These are phyloP conservation scores for Juglanconis juglandina DNA, from an alignment of 2,329 filamentous ascomycete genomes.

Conservation along the genomic window DNA sequence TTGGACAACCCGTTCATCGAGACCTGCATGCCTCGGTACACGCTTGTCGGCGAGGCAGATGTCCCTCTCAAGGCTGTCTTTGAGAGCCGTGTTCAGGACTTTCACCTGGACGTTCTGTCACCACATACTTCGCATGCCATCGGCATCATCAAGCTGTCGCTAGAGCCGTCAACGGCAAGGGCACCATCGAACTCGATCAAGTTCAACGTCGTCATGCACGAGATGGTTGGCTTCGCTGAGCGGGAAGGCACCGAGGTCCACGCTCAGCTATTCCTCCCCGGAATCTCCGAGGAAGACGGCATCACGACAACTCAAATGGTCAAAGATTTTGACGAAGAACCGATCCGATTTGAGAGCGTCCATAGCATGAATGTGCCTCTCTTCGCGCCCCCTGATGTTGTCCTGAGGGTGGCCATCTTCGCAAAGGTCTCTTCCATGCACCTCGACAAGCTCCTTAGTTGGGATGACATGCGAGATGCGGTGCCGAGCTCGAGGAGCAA, in stretches of 20 bases:
- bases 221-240: constrained; percentile 90
- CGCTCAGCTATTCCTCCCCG: constrained; percentile 92
- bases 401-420: constrained; percentile 83
- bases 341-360: constrained; percentile 92
- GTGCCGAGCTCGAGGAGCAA: constrained; percentile 56
- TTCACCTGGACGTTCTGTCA: constrained; percentile 83
- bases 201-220: constrained; percentile 98
- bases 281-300: constrained; percentile 82
- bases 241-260: constrained; percentile 94
- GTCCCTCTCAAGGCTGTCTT: constrained; percentile 92
- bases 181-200: constrained; percentile 90
- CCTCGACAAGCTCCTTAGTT: constrained; percentile 93
- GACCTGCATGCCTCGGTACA: constrained; percentile 85
- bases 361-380: constrained; percentile 95
- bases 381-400: constrained; percentile 69
- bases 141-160: constrained; percentile 82
- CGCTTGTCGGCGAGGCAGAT: constrained; percentile 86
- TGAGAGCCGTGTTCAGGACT: constrained; percentile 90
- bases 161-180: constrained; percentile 90
- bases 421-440: constrained; percentile 90
- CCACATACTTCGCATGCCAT: constrained; percentile 89
- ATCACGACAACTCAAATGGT: constrained; percentile 96
- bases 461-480: constrained; percentile 95
- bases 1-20: constrained; percentile 93
- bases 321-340: constrained; percentile 85